phyloP scores from a whole-genome alignment of 805 yeast genomes.

The Sugiyamaella boreocaroliniensis region DNA sequence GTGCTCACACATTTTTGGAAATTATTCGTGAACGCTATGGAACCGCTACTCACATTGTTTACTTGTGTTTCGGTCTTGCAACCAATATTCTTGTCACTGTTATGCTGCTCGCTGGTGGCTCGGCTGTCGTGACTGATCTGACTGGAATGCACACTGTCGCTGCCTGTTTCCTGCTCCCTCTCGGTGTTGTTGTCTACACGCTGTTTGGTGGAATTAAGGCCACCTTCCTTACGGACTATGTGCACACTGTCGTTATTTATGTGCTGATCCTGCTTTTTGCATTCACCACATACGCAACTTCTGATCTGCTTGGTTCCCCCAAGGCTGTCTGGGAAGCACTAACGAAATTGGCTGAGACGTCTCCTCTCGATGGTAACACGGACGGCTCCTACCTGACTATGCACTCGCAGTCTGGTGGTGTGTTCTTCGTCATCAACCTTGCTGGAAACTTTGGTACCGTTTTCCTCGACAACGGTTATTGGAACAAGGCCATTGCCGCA shows the following conservation, averaged over 20 bases:
- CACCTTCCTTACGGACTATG: slow-evolving; percentile 71
- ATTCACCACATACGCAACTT: slow-evolving; percentile 70
- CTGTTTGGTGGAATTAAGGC: slow-evolving; percentile 79
- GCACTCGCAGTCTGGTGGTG: slow-evolving; percentile 79
- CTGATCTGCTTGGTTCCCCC: slow-evolving; percentile 70
- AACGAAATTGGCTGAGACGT: slow-evolving; percentile 44
- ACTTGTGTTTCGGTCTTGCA: slow-evolving; percentile 71
- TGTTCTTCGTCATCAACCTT: slow-evolving; percentile 79
- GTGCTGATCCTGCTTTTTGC: slow-evolving; percentile 76
- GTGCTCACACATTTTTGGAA: slow-evolving; percentile 86
- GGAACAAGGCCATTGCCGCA: slow-evolving; percentile 84
- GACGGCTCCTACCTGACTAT: slow-evolving; percentile 85
- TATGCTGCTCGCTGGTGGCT: slow-evolving; percentile 85
- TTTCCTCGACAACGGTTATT: slow-evolving; percentile 79
- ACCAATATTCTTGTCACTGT: slow-evolving; percentile 88
- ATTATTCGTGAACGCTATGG: slow-evolving; percentile 80
- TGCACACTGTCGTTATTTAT: slow-evolving; percentile 74
- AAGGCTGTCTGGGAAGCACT: slow-evolving; percentile 70
- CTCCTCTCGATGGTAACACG: slow-evolving; percentile 73
- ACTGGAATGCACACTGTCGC: slow-evolving; percentile 84
- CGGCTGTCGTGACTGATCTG: slow-evolving; percentile 70
- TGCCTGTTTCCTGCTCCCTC: slow-evolving; percentile 72
- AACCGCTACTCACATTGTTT: slow-evolving; percentile 51
- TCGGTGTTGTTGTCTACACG: slow-evolving; percentile 71
- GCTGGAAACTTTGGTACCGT: slow-evolving; percentile 90